Percentiles rank a stretch among this genome's conserved stretches.
phyloP scores from a whole-genome alignment of 2,329 filamentous ascomycete genomes.

The Pseudogymnoascus sp. region DNA sequence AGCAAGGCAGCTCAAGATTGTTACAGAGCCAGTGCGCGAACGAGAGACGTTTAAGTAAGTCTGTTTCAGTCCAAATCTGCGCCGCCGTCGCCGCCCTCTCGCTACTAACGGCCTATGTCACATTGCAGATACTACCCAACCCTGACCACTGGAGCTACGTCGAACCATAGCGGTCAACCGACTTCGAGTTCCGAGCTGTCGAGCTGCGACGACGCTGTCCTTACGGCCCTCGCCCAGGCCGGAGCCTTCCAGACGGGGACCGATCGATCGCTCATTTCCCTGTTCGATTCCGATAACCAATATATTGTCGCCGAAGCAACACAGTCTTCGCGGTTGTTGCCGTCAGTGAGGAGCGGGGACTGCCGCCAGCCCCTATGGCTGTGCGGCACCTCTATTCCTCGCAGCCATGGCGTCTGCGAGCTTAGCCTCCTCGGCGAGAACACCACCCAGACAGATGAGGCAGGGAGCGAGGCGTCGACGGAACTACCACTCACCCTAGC shows the following conservation, averaged over 20 bases:
- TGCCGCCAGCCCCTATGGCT: background rate
- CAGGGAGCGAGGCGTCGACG: background rate
- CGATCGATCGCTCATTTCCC: background rate
- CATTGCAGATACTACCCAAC: background rate
- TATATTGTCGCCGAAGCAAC: background rate
- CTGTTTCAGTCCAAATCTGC: background rate
- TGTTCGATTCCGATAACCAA: background rate
- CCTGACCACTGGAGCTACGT: background rate
- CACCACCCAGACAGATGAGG: background rate
- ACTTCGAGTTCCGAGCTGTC: background rate
- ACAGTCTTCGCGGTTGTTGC: background rate
- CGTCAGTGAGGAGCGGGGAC: background rate
- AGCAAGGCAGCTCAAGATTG: no score
- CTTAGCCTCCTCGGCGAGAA: background rate
- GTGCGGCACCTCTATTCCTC: background rate
- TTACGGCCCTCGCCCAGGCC: background rate
- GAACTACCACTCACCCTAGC: background rate
- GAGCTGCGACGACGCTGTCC: background rate
- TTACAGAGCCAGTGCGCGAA: no score
- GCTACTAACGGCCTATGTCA: background rate
- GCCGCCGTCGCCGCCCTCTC: background rate
- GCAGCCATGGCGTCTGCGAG: constrained; percentile 1
- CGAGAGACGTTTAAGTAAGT: no score
- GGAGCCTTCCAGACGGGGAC: background rate
- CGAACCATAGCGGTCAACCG: background rate